phyloP scores from a whole-genome alignment of 345 rosid genomes.

The Acer campestre region DNA sequence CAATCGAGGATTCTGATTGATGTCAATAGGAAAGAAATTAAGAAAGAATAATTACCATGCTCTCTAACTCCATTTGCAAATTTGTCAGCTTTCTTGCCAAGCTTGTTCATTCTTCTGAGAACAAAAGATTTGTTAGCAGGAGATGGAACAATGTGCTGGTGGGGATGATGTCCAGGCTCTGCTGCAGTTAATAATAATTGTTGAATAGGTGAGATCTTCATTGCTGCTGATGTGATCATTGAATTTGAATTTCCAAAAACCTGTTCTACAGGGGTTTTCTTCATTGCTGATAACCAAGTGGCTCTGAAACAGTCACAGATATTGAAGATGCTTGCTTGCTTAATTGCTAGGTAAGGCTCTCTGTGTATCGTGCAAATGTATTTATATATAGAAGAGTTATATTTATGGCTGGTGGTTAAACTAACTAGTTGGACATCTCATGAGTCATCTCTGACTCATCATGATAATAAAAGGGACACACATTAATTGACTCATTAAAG shows the following conservation, averaged over 20 bases:
- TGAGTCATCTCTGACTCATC: neutral
- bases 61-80: constrained; percentile 3
- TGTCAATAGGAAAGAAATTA: too few species aligned
- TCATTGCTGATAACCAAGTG: neutral
- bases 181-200: neutral
- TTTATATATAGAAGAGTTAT: too few species aligned
- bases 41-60: neutral
- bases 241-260: neutral
- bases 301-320: too few species aligned
- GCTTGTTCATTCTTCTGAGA: constrained; percentile 4
- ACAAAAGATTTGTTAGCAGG: neutral
- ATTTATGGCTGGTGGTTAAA: neutral
- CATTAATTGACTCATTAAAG: neutral
- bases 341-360: neutral
- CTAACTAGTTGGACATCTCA: neutral
- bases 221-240: neutral
- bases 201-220: neutral
- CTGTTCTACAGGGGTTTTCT: neutral
- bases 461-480: neutral
- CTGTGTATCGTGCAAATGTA: neutral
- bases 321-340: neutral
- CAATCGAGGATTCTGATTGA: too few species aligned
- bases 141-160: neutral
- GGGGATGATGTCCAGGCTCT: neutral
- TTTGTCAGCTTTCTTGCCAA: constrained; percentile 3